Evolutionary conservation across 345 rosid genomes (phyloP).

Genomic region (Firmiana major): DNA sequence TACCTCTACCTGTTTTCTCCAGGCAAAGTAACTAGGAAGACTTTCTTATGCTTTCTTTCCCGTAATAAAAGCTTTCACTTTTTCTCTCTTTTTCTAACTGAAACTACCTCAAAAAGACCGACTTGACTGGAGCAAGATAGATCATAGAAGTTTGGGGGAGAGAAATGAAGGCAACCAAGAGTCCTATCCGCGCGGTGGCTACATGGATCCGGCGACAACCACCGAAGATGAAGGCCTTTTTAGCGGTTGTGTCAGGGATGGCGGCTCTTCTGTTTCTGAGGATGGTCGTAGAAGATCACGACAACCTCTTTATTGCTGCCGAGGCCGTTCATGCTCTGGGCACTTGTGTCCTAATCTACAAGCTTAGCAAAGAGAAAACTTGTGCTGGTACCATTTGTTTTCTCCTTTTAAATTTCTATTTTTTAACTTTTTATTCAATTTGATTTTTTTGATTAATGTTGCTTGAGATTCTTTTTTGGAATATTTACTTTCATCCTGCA

Average conservation of each 20-base stretch:
- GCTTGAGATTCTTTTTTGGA: neutral
- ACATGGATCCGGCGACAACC: conserved; percentile 88
- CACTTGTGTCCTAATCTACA: conserved; percentile 78
- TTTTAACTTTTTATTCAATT: no score
- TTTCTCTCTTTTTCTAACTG: neutral
- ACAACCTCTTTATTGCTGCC: conserved; percentile 84
- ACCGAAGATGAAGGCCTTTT: conserved; percentile 65
- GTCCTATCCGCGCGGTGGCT: conserved; percentile 60
- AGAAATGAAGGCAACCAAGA: conserved; percentile 51
- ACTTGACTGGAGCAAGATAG: neutral
- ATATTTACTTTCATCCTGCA: neutral
- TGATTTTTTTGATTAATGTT: neutral
- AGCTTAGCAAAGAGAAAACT: conserved; percentile 83
- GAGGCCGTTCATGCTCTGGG: conserved; percentile 89
- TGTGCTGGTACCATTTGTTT: conserved; percentile 55
- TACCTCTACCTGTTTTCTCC: neutral
- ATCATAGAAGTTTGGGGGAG: neutral
- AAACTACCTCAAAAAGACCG: neutral
- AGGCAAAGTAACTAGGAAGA: no score
- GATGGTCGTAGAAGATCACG: conserved; percentile 82
- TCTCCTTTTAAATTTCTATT: neutral
- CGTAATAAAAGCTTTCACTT: neutral
- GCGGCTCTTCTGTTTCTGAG: conserved; percentile 64
- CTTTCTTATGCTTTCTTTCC: neutral
- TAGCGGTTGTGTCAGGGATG: conserved; percentile 60